Conservation (phyloP, 129 eudicot species). For the Smallanthus sonchifolius region DNA sequence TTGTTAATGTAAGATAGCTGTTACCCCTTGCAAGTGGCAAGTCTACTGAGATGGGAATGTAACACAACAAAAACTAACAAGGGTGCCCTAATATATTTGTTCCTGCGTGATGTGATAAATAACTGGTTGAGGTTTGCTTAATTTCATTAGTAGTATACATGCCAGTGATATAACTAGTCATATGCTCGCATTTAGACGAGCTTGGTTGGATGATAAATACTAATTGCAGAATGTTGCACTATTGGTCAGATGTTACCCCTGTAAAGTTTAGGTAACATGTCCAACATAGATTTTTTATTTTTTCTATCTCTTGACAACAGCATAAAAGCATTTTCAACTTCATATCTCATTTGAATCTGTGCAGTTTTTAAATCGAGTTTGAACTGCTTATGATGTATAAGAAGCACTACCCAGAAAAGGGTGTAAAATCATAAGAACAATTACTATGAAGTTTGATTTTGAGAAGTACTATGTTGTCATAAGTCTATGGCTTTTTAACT, state of each 20-base stretch:
- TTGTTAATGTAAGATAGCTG: background rate
- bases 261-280: conserved; percentile 2
- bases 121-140: conserved; percentile 5
- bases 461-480: conserved; percentile 8
- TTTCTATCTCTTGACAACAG: background rate
- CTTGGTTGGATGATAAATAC: conserved; percentile 11
- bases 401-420: background rate
- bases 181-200: background rate
- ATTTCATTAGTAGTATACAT: conserved; percentile 1
- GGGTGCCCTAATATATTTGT: conserved; percentile 9
- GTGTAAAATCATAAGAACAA: background rate
- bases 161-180: conserved; percentile 12
- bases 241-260: conserved; percentile 1
- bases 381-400: background rate
- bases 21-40: background rate
- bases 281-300: background rate
- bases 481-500: background rate
- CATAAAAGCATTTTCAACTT: background rate
- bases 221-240: conserved; percentile 15
- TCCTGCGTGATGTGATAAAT: background rate
- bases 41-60: background rate
- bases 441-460: background rate
- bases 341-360: background rate
- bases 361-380: background rate
- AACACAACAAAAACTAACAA: background rate